phyloP scores from a whole-genome alignment of 495 filamentous ascomycete species.

The Cercophora sp. region DNA sequence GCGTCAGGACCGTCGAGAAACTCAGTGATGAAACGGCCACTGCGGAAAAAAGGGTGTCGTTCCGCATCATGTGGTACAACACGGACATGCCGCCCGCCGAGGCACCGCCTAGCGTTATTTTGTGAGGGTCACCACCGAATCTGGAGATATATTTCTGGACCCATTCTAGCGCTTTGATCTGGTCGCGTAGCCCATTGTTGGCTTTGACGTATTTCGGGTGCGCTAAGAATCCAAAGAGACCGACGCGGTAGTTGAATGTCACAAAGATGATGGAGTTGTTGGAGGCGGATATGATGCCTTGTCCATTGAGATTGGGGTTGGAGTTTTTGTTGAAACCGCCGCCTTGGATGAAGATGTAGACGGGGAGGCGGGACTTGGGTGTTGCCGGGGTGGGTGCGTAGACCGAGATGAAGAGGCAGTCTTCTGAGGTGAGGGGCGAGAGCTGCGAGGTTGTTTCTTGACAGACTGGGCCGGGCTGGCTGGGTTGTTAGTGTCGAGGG shows the following conservation, averaged over 20 bases:
- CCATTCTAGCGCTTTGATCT: slow-evolving; percentile 63
- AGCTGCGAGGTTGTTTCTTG: slow-evolving; percentile 41
- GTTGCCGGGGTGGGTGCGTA: slow-evolving; percentile 58
- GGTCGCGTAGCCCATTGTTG: slow-evolving; percentile 70
- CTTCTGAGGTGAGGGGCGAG: slow-evolving; percentile 40
- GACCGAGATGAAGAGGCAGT: slow-evolving; percentile 69
- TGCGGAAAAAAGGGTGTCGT: slow-evolving; percentile 52
- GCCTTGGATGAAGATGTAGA: slow-evolving; percentile 70
- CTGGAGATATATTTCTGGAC: slow-evolving; percentile 57
- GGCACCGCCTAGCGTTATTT: slow-evolving; percentile 63
- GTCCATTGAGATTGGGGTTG: slow-evolving; percentile 62
- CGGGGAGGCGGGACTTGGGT: slow-evolving; percentile 47
- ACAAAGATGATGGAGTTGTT: slow-evolving; percentile 60
- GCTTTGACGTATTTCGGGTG: slow-evolving; percentile 48
- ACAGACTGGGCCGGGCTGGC: slow-evolving; percentile 51
- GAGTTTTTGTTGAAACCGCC: slow-evolving; percentile 59
- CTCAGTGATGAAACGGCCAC: slow-evolving; percentile 63
- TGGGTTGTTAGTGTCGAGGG: too few species aligned
- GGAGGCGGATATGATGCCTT: slow-evolving; percentile 53
- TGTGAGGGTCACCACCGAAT: slow-evolving; percentile 68
- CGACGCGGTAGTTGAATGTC: slow-evolving; percentile 68
- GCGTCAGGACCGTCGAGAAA: too few species aligned
- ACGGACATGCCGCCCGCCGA: slow-evolving; percentile 64
- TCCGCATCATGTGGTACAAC: slow-evolving; percentile 57
- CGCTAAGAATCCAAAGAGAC: slow-evolving; percentile 66